Evolutionary conservation across 495 filamentous ascomycete genomes (phyloP).

Genomic region (Xylaria sp.): DNA sequence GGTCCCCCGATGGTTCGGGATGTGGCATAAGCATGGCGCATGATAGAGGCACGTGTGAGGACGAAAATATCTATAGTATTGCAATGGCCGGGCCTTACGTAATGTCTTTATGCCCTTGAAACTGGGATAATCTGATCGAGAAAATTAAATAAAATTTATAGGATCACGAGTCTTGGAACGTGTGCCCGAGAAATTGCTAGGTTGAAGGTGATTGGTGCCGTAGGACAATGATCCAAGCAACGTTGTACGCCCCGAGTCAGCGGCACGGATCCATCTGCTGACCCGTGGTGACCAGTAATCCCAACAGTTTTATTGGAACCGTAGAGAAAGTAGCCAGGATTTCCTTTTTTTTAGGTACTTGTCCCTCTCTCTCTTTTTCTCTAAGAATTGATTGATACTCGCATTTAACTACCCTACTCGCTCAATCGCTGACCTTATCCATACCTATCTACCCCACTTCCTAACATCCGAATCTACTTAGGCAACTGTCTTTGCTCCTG

Average conservation of each 20-base stretch:
- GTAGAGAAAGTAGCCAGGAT: no score
- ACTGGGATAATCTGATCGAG: constrained; percentile 12
- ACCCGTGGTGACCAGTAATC: no score
- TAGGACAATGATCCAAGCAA: not conserved
- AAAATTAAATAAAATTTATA: not conserved
- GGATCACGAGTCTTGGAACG: not conserved
- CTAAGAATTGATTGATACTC: no score
- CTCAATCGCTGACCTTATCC: no score
- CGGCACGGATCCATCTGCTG: not conserved
- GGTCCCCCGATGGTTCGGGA: constrained; percentile 11
- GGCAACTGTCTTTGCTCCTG: no score
- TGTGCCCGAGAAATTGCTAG: no score
- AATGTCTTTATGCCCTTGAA: constrained; percentile 4
- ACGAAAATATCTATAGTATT: constrained; percentile 7
- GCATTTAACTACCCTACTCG: no score
- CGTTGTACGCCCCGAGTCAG: not conserved
- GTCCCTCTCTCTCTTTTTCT: no score
- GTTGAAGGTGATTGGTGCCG: not conserved
- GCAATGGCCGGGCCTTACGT: constrained; percentile 2
- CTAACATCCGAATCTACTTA: no score
- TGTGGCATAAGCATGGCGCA: constrained; percentile 23
- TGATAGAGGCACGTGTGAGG: constrained; percentile 22
- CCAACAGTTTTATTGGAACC: no score
- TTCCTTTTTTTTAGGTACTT: no score
- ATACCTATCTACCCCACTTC: no score